These are phyloP conservation scores for Musa troglodytarum DNA, from an alignment of 176 grass and related monocot genomes.

Conservation along the genomic window DNA sequence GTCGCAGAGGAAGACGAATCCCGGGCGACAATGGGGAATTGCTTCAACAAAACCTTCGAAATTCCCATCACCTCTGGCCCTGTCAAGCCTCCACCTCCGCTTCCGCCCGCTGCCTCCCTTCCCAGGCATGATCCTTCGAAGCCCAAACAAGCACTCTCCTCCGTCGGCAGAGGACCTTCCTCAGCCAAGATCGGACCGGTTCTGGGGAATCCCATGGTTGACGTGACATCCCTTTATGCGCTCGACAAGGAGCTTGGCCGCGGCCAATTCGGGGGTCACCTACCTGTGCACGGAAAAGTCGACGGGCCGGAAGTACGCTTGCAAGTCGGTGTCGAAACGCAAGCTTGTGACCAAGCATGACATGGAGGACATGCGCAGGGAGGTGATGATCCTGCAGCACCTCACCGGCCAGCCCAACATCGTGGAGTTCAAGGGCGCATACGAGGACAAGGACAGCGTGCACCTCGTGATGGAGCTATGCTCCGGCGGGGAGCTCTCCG, in stretches of 20 bases:
- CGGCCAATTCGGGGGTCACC: conserved; percentile 30
- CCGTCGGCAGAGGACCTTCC: not conserved
- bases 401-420: conserved; percentile 29
- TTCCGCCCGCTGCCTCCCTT: not conserved
- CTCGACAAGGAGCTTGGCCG: conserved; percentile 25
- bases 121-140: too few relatives aligned
- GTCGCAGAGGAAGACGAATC: too few relatives aligned
- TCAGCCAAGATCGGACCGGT: not conserved
- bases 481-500: conserved; percentile 32
- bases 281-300: conserved; percentile 23
- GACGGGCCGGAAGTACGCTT: conserved; percentile 20
- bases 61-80: conserved; percentile 1
- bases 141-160: not conserved
- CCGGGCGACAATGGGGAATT: not conserved
- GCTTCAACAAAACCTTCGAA: not conserved
- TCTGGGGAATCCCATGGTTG: conserved; percentile 18
- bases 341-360: conserved; percentile 19
- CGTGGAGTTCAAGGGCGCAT: conserved; percentile 30
- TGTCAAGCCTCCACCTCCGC: not conserved
- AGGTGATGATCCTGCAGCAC: conserved; percentile 35
- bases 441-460: conserved; percentile 21
- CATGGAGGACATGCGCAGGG: conserved; percentile 23
- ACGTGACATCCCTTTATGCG: conserved; percentile 16
- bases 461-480: conserved; percentile 35
- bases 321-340: conserved; percentile 28